phyloP scores from a whole-genome alignment of 2,329 filamentous ascomycete species.

The Pestalotiopsis sp. region DNA sequence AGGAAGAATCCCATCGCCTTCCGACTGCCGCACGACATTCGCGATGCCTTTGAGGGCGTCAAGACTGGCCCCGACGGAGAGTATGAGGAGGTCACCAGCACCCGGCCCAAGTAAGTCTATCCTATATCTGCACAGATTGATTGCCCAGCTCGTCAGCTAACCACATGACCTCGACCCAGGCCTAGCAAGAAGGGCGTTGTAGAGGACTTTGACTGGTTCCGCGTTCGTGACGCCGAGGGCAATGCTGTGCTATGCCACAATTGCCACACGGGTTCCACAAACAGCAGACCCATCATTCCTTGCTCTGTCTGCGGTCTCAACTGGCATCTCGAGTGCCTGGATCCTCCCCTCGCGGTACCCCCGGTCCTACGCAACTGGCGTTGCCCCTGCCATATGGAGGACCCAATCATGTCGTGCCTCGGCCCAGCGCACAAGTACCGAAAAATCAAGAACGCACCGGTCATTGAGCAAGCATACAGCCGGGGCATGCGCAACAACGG shows the following conservation, averaged over 20 bases:
- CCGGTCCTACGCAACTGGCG: slow-evolving; percentile 80
- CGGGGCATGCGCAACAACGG: slow-evolving; percentile 75
- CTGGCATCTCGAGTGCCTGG: slow-evolving; percentile 93
- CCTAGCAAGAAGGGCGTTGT: slow-evolving; percentile 58
- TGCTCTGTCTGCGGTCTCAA: slow-evolving; percentile 78
- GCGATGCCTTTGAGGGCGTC: slow-evolving; percentile 80
- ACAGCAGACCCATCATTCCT: slow-evolving; percentile 74
- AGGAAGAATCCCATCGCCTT: slow-evolving; percentile 74
- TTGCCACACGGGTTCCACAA: slow-evolving; percentile 69
- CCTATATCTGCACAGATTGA: not conserved
- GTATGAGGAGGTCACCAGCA: slow-evolving; percentile 69
- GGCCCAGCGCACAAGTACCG: slow-evolving; percentile 65
- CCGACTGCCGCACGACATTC: slow-evolving; percentile 69
- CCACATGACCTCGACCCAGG: slow-evolving; percentile 34
- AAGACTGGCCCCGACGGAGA: slow-evolving; percentile 75
- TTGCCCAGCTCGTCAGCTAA: slow-evolving; percentile 29
- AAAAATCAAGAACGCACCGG: slow-evolving; percentile 57
- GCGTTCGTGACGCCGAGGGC: slow-evolving; percentile 71
- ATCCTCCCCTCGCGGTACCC: slow-evolving; percentile 79
- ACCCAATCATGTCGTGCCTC: slow-evolving; percentile 63
- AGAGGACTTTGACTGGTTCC: slow-evolving; percentile 68
- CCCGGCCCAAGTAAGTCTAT: slow-evolving; percentile 59
- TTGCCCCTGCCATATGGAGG: slow-evolving; percentile 85
- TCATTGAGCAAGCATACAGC: slow-evolving; percentile 53
- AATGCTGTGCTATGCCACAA: slow-evolving; percentile 76